Evolutionary conservation across 2,329 filamentous ascomycete genomes (phyloP).

Genomic region (Botrytis squamosa): DNA sequence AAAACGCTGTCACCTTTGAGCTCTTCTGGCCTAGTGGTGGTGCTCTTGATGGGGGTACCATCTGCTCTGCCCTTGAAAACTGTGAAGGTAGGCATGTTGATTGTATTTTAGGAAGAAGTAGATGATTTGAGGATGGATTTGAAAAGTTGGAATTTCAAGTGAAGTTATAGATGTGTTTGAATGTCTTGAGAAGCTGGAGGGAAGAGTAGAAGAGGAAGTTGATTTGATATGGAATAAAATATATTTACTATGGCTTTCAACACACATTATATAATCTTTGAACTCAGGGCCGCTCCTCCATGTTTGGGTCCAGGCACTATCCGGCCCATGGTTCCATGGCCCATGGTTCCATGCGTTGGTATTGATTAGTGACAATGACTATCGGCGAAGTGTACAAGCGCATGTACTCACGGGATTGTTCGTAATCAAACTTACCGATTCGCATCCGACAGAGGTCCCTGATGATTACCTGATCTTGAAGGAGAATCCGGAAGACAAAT

Average conservation of each 20-base stretch:
- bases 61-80: constrained; percentile 24
- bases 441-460: background rate
- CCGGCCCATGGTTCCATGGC: background rate
- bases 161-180: constrained; percentile 1
- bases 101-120: background rate
- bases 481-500: background rate
- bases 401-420: background rate
- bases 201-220: constrained; percentile 2
- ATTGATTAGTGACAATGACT: background rate
- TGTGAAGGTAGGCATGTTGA: constrained; percentile 25
- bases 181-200: background rate
- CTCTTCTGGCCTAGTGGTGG: constrained; percentile 23
- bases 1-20: constrained; percentile 23
- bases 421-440: background rate
- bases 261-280: constrained; percentile 5
- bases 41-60: constrained; percentile 19
- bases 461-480: background rate
- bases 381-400: background rate
- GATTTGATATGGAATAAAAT: constrained; percentile 3
- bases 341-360: background rate
- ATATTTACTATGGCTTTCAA: background rate
- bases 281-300: constrained; percentile 14
- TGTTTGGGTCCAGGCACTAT: background rate
- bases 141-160: background rate
- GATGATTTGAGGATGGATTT: background rate